Base-by-base conservation (phyloP, 106 monocot genomes). In the Allium cepa region DNA sequence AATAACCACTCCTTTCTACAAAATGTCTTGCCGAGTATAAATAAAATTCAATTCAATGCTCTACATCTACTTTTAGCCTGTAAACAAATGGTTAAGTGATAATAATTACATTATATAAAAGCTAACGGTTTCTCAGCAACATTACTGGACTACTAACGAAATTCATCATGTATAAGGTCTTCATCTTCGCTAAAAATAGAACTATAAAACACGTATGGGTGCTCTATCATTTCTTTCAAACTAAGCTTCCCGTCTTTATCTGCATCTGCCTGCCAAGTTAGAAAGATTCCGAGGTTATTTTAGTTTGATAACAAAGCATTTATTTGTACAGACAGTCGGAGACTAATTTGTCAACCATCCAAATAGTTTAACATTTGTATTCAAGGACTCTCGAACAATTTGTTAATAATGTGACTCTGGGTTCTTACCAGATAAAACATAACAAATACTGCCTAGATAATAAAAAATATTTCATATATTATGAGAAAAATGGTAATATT, bases 141-240 rank as follows among this genome's bases (percentile, higher is more conserved):
- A 36, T 36, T 36, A 36, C 3, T 36, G 67, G 26, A 7, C 52
- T 45, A 55, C 59, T 73, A 93, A 50, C 99, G 93, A 59, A 99
- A 90, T 62, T 99, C 90, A 69, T 93, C 93, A 66, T 99, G 90
- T 52, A 72, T 87, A 1, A 64, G 63, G 52, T 84, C 88, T 11
- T 82, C 77, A 68, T 86, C 89, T 58, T 93, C 86, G 56, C 58
- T 61, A 62, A 87, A 99, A 74, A 99, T 84, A 66, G 85, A 72
- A 66, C 90, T 85, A 70, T 99, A 99, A 74, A 93, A 99, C 13
- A 85, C 87, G 63, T 90, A 87, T 15, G 87, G 92, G 69, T 90
- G 83, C 46, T 90, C 87, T 28, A 85, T 87, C 80, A 87, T 93
- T 69, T 99, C 99, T 10, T 76, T 47, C 79, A 99, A 79, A 71